Base-by-base conservation (phyloP, 352 stramenopile genomes). In the Lagenidium giganteum region DNA sequence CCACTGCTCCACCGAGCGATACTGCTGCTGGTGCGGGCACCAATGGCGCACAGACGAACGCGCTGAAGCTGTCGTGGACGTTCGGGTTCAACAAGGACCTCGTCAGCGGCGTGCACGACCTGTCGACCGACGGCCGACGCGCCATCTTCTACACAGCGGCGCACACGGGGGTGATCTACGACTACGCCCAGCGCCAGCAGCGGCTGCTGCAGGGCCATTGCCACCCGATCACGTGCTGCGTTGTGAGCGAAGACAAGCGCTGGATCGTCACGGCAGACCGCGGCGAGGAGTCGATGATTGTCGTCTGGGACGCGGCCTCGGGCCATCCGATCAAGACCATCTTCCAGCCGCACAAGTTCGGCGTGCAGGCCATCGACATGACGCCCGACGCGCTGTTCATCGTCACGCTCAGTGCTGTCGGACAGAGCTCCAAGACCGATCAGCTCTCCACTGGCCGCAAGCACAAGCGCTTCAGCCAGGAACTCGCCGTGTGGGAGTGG, bases 71-170 rank as follows among this genome's bases (percentile, higher is more conserved):
- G 3, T 53, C 70, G 14, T 97, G 87, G 90, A 75, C 74, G 1
- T 97, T 96, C 51, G 90, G 90, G 13, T 96, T 96, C 55, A 95
- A 95, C 70, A 96, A 95, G 39, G 80, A 95, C 41, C 57, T 94
- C 23, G 57, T 88, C 6, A 70, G 75, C 29, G 81, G 85, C 36
- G 88, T 96, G n/a, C 83, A 96, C 58, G 96, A 68, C 60, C 61
- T 97, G 27, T 89, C 80, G 18, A 81, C 76, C 5, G 62, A 70
- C 25, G 35, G 36, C 5, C 69, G 75, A 4, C 78, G 79, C 33
- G 84, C 79, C 21, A 52, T 98, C 9, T 96, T 98, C 42, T 96
- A 96, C 54, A 68, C 82, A n/a, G 73, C 87, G 8, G 83, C 89
- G 2, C 88, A 98, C 62, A 95, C 84, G 1, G 90, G 90, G 27